Conservation (phyloP, 2,329 filamentous ascomycete species). For the Basipetospora sp. region DNA sequence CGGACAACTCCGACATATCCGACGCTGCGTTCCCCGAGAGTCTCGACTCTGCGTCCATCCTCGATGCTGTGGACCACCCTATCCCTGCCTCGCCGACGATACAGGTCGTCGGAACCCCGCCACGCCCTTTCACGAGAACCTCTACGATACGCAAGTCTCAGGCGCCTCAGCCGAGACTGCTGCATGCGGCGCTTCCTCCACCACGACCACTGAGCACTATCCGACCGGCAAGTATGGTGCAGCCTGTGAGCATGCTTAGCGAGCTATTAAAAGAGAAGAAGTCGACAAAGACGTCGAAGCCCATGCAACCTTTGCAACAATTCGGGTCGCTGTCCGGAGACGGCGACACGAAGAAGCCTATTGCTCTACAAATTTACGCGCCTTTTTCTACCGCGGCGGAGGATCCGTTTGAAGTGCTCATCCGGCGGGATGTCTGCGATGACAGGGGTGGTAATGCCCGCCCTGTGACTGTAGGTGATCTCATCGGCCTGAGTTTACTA, state of each 20-base stretch:
- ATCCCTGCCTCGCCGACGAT: slow-evolving; percentile 39
- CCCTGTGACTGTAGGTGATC: slow-evolving; percentile 58
- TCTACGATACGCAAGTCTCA: slow-evolving; percentile 51
- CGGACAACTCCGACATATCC: slow-evolving; percentile 49
- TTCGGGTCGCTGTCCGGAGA: slow-evolving; percentile 66
- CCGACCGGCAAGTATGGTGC: slow-evolving; percentile 49
- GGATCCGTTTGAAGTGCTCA: slow-evolving; percentile 56
- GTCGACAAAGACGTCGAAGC: slow-evolving; percentile 41
- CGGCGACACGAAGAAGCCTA: slow-evolving; percentile 56
- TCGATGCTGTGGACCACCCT: slow-evolving; percentile 48
- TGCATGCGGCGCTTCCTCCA: slow-evolving; percentile 56
- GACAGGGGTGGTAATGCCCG: slow-evolving; percentile 43
- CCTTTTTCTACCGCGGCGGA: slow-evolving; percentile 52
- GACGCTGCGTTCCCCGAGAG: slow-evolving; percentile 48
- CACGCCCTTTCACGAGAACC: slow-evolving; percentile 42
- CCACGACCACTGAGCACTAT: slow-evolving; percentile 52
- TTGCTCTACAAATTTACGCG: slow-evolving; percentile 63
- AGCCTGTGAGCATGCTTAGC: slow-evolving; percentile 56
- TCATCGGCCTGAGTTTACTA: slow-evolving; percentile 69
- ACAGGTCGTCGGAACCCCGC: slow-evolving; percentile 49
- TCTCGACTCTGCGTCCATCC: slow-evolving; percentile 56
- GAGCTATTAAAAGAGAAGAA: slow-evolving; percentile 59
- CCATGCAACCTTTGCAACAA: slow-evolving; percentile 56
- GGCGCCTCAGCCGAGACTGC: slow-evolving; percentile 39
- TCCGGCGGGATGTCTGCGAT: slow-evolving; percentile 54